Evolutionary conservation across 257 asterid species (phyloP).

Genomic region (Anisodus tanguticus): DNA sequence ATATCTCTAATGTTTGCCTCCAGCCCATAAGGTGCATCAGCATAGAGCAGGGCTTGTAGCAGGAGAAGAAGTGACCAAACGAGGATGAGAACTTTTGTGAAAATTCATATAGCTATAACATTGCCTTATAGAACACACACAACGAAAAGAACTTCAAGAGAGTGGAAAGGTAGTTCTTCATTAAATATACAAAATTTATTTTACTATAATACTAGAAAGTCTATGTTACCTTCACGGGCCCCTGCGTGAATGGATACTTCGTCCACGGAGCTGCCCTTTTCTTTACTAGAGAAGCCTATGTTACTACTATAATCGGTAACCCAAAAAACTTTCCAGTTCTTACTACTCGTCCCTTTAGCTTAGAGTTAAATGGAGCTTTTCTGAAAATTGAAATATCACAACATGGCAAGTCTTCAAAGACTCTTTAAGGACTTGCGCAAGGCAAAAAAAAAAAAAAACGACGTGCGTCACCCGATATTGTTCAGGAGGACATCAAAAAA

Average conservation of each 20-base stretch:
- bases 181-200: neutral
- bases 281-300: neutral
- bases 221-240: neutral
- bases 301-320: neutral
- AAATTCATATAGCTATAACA: neutral
- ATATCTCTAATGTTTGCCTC: neutral
- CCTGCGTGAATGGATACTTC: neutral
- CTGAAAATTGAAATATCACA: neutral
- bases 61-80: neutral
- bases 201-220: neutral
- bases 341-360: neutral
- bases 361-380: neutral
- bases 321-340: neutral
- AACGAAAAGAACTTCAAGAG: neutral
- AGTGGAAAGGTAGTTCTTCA: neutral
- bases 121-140: neutral
- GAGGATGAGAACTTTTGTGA: neutral
- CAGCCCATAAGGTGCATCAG: neutral
- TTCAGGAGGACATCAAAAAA: neutral
- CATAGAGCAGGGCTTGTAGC: neutral
- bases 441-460: neutral
- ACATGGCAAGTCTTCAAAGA: neutral
- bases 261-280: neutral
- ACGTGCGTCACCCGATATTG: neutral
- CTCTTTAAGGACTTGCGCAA: neutral